Evolutionary conservation across 73 alveolate genomes (phyloP), one percentile per base, ranked within the genome.

Genomic region (Effrenium voratum): DNA sequence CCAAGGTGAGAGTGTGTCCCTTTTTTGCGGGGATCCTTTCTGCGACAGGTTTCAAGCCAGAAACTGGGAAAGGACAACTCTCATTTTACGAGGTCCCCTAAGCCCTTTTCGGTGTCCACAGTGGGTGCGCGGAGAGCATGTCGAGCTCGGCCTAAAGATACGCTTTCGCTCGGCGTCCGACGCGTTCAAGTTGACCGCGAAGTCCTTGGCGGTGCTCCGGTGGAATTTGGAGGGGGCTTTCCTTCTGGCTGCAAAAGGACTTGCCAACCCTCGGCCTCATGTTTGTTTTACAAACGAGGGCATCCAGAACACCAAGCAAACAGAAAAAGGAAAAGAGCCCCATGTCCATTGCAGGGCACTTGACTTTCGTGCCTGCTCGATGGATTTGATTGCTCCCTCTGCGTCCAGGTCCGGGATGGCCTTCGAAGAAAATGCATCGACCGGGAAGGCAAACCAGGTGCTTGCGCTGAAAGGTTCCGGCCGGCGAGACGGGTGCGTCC

Each of bases 121-220:
- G n/a, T n/a, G n/a, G n/a, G n/a, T n/a, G n/a, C n/a, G n/a, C n/a
- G n/a, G n/a, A n/a, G n/a, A n/a, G n/a, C n/a, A n/a, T n/a, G n/a
- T n/a, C n/a, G 34, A 72, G 83, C 83, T 5, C 28, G 46, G 66
- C 90, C 90, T 79, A 63, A 79, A 44, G 90, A 79, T 44, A 10
- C 45, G 90, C 30, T 79, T 79, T 66, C 90, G 43, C 66, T 79
- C 34, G 26, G 63, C 66, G 32, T 79, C 45, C 45, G 90, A 66
- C 30, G 90, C 90, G 22, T 79, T 66, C 90, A 57, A 47, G 38
- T 49, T 81, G 47, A 46, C 73, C 32, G 40, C 50, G 50, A 81
- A 22, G 40, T 81, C 73, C 86, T 76, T 38, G n/a, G 38, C 6
- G 47, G 30, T 52, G 26, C 28, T 22, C 81, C 26, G 36, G 46